These are phyloP conservation scores for Kalmanozyma brasiliensis DNA, from an alignment of 1,284 basidiomycete genomes.

Conservation along the genomic window DNA sequence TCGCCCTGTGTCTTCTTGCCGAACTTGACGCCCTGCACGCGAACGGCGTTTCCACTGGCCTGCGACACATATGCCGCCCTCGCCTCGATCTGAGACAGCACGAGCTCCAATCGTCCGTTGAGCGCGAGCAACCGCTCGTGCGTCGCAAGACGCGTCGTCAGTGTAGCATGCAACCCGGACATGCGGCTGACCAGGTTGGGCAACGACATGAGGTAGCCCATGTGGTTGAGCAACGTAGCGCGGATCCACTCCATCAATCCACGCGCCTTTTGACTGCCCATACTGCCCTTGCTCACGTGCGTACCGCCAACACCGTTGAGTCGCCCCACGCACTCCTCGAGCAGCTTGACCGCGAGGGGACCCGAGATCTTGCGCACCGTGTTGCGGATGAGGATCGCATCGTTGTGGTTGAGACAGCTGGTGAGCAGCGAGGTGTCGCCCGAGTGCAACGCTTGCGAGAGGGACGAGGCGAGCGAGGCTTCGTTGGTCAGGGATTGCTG, in stretches of 20 bases:
- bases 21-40: slow-evolving; percentile 57
- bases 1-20: slow-evolving; percentile 43
- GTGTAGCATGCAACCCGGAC: slow-evolving; percentile 82
- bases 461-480: slow-evolving; percentile 88
- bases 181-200: slow-evolving; percentile 85
- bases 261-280: slow-evolving; percentile 67
- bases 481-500: slow-evolving; percentile 74
- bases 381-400: slow-evolving; percentile 82
- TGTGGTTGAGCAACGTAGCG: slow-evolving; percentile 85
- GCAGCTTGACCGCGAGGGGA: slow-evolving; percentile 86
- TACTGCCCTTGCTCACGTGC: slow-evolving; percentile 55
- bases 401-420: slow-evolving; percentile 85
- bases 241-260: slow-evolving; percentile 89
- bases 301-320: slow-evolving; percentile 79
- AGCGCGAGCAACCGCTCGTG: slow-evolving; percentile 87
- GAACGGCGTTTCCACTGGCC: slow-evolving; percentile 42
- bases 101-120: slow-evolving; percentile 89
- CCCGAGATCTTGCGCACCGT: slow-evolving; percentile 88
- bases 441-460: slow-evolving; percentile 96
- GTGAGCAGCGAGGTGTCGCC: slow-evolving; percentile 88
- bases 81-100: slow-evolving; percentile 91
- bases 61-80: slow-evolving; percentile 68
- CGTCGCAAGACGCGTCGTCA: slow-evolving; percentile 81
- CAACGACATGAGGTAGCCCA: slow-evolving; percentile 92
- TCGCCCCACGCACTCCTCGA: slow-evolving; percentile 89